Conservation (phyloP, 306 rosid genomes). For the Datisca glomerata region DNA sequence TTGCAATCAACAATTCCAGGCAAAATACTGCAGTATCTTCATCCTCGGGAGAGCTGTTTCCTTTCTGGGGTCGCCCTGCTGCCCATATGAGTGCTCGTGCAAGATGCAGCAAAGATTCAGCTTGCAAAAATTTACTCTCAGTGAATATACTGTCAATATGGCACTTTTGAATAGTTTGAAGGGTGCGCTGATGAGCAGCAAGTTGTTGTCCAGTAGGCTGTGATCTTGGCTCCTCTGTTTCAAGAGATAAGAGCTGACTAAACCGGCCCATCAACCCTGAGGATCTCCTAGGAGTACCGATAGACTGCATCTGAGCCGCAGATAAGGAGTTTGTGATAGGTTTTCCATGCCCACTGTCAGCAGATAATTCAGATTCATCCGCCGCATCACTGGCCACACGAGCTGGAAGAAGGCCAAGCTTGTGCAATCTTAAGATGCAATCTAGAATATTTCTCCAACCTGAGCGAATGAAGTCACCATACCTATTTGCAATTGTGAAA, state of each 20-base stretch:
- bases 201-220: conserved; percentile 99
- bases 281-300: conserved; percentile 89
- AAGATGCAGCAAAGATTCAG: conserved; percentile 87
- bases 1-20: conserved; percentile 87
- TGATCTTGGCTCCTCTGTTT: conserved; percentile 92
- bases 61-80: conserved; percentile 85
- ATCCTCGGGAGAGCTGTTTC: conserved; percentile 81
- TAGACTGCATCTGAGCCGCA: conserved; percentile 61
- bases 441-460: conserved; percentile 99
- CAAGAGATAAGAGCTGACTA: conserved; percentile 95
- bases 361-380: conserved; percentile 71
- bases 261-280: conserved; percentile 97
- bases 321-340: conserved; percentile 68
- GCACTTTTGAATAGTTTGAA: conserved; percentile 85
- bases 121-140: conserved; percentile 91
- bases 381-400: conserved; percentile 97
- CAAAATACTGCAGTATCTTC: conserved; percentile 99
- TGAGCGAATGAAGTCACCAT: conserved; percentile 87
- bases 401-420: conserved; percentile 96
- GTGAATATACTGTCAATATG: conserved; percentile 92
- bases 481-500: conserved; percentile 88
- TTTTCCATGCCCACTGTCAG: conserved; percentile 70
- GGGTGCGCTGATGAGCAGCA: conserved; percentile 95
- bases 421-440: conserved; percentile 87
- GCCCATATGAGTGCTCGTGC: conserved; percentile 93